Base-by-base conservation (phyloP, 1,139 yeast species). In the Nakaseomyces nivariensis region DNA sequence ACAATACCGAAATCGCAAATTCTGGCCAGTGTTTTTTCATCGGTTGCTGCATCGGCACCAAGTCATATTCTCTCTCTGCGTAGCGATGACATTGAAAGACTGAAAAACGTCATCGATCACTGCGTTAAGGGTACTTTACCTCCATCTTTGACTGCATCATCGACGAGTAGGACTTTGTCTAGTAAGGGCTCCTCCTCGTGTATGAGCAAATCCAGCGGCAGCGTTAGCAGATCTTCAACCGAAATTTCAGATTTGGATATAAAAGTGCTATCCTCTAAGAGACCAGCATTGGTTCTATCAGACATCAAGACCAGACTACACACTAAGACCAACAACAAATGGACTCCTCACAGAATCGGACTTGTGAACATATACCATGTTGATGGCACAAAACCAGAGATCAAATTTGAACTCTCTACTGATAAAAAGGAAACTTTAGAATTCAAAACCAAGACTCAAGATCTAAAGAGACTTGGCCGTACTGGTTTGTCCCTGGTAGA, bases 401-500 rank as follows among this genome's bases (percentile, higher is more conserved):
- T 57, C 11, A 54, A 50, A 33, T 59, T 63, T 38, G 57, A 56
- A 13, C 46, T 58, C 5, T 32, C 46, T 11, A 26, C 37, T 34
- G 52, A 45, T 25, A 40, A 34, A 17, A 45, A 45, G 6, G 44
- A 36, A 41, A 29, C 38, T 2, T 9, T 29, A 26, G 27, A 31
- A 24, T 10, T 45, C 34, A 8, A 49, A 43, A 22, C 29, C n/a
- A 6, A 38, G 27, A 10, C 57, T 8, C 43, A 51, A 4, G 54
- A 54, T 25, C 52, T 63, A 3, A 55, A 51, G 44, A 54, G 64
- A 43, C 47, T 62, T 13, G 66, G 64, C 4, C 56, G 61, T 37
- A 62, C 65, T 4, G 67, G 67, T 10, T 51, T 63, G 24, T 46
- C 57, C 3, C 24, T 61, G 7, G 38, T 51, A 3, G 51, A 56